phyloP scores from a whole-genome alignment of 352 stramenopile genomes.

The Pythium oligandrum region DNA sequence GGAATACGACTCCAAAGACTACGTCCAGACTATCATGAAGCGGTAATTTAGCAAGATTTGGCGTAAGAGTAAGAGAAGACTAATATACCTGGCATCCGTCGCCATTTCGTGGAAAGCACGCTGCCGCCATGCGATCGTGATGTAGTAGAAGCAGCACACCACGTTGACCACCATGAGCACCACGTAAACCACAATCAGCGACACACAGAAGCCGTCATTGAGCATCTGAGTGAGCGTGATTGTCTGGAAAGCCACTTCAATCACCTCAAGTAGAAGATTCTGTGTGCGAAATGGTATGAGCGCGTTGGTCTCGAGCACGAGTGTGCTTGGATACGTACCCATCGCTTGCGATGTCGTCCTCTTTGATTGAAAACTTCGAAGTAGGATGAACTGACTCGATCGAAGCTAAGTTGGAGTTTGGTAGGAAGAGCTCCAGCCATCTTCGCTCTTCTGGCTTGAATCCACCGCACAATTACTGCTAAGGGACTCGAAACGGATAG shows the following conservation, averaged over 20 bases:
- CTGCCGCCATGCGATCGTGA: constrained; percentile 26
- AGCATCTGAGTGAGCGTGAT: constrained; percentile 27
- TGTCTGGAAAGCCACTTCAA: constrained; percentile 24
- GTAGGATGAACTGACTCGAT: constrained; percentile 1
- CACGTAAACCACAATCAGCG: constrained; percentile 28
- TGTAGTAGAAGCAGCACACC: constrained; percentile 26
- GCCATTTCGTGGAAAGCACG: constrained; percentile 25
- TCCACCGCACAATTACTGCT: no score
- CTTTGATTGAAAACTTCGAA: constrained; percentile 22
- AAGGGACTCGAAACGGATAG: no score
- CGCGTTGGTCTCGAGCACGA: no score
- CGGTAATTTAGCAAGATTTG: background rate
- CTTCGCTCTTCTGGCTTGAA: no score
- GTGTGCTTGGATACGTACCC: constrained; percentile 18
- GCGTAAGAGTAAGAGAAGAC: background rate
- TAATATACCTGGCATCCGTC: constrained; percentile 32
- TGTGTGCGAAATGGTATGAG: background rate
- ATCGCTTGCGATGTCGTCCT: constrained; percentile 33
- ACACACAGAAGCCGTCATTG: constrained; percentile 14
- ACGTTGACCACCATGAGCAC: constrained; percentile 34
- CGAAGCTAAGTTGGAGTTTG: constrained; percentile 7
- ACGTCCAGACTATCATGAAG: constrained; percentile 24
- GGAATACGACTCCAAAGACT: constrained; percentile 33
- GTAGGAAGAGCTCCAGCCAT: constrained; percentile 6
- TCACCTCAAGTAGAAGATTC: constrained; percentile 7